A percentile compares a stretch with the other conserved stretches of the same genome.
These are phyloP conservation scores for Tetraselmis striata DNA, from an alignment of 139 green algal species.

Conservation along the genomic window DNA sequence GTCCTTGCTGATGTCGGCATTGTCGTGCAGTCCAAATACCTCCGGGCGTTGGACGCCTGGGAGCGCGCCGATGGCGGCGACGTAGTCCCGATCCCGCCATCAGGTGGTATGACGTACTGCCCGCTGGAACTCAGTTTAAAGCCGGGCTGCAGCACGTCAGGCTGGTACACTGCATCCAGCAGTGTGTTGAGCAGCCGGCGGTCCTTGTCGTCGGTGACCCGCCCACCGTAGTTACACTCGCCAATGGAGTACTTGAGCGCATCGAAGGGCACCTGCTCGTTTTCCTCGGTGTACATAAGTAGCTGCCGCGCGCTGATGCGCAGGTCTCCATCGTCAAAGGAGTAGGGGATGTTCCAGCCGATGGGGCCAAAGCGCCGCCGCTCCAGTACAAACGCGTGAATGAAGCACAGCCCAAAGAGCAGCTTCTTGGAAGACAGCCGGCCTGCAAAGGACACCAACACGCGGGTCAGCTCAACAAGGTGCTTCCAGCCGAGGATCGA, in stretches of 20 bases:
- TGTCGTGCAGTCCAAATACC: slow-evolving; percentile 86
- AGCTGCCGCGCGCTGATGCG: slow-evolving; percentile 67
- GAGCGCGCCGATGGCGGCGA: slow-evolving; percentile 58
- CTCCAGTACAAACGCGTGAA: slow-evolving; percentile 79
- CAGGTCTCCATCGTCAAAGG: slow-evolving; percentile 76
- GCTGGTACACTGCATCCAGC: slow-evolving; percentile 57
- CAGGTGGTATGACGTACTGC: slow-evolving; percentile 37
- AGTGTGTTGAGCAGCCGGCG: slow-evolving; percentile 68
- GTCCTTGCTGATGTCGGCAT: slow-evolving; percentile 76
- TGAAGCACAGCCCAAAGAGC: slow-evolving; percentile 58
- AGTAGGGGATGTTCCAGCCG: slow-evolving; percentile 87
- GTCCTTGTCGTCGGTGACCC: slow-evolving; percentile 83
- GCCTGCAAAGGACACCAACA: too few species aligned
- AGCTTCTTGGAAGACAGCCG: slow-evolving; percentile 53
- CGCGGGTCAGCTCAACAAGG: too few species aligned
- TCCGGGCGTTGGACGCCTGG: slow-evolving; percentile 50
- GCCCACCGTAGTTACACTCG: slow-evolving; percentile 83
- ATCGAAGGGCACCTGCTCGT: slow-evolving; percentile 64
- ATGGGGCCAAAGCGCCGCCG: slow-evolving; percentile 81
- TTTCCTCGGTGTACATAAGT: slow-evolving; percentile 74
- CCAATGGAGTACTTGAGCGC: slow-evolving; percentile 78
- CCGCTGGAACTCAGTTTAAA: slow-evolving; percentile 53
- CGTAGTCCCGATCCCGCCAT: slow-evolving; percentile 41
- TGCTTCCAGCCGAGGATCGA: too few species aligned
- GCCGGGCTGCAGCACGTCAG: slow-evolving; percentile 41